These are phyloP conservation scores for Volutella citrinella DNA, from an alignment of 2,329 filamentous ascomycete species.

Conservation along the genomic window DNA sequence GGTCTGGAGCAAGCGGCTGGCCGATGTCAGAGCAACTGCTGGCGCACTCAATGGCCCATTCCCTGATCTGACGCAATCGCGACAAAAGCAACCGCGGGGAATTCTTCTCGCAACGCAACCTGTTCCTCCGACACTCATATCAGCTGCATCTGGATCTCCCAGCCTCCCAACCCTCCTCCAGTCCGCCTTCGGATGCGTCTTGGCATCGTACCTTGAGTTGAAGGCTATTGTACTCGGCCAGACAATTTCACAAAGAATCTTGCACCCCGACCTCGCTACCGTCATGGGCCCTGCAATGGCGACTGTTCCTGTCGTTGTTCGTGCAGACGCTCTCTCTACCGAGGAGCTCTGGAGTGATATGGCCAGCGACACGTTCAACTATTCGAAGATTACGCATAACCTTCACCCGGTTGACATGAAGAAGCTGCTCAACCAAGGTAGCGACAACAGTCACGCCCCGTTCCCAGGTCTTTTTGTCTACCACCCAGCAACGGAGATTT, in stretches of 20 bases:
- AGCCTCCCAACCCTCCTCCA: conserved; percentile 12
- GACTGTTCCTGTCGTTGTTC: conserved; percentile 18
- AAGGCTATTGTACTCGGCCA: conserved; percentile 21
- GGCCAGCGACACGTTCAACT: no score
- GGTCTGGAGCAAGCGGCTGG: conserved; percentile 14
- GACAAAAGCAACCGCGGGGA: conserved; percentile 13
- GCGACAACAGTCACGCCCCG: conserved; percentile 12
- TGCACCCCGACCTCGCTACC: conserved; percentile 18
- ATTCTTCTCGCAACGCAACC: conserved; percentile 2
- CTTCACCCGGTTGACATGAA: conserved; percentile 22
- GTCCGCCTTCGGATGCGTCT: conserved; percentile 22
- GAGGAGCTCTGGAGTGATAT: conserved; percentile 14
- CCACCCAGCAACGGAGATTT: conserved; percentile 13
- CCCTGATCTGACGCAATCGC: conserved; percentile 22
- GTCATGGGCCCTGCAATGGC: conserved; percentile 23
- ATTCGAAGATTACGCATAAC: conserved; percentile 9
- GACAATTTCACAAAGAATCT: conserved; percentile 19
- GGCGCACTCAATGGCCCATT: conserved; percentile 19
- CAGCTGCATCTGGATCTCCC: background rate
- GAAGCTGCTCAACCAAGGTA: conserved; percentile 18
- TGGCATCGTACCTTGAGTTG: conserved; percentile 18
- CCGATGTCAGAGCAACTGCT: conserved; percentile 6
- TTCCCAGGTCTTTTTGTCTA: conserved; percentile 24
- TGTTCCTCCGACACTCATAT: background rate
- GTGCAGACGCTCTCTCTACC: conserved; percentile 9